Conservation (phyloP, 2,329 filamentous ascomycete species). For the Penicillium sclerotigenum region DNA sequence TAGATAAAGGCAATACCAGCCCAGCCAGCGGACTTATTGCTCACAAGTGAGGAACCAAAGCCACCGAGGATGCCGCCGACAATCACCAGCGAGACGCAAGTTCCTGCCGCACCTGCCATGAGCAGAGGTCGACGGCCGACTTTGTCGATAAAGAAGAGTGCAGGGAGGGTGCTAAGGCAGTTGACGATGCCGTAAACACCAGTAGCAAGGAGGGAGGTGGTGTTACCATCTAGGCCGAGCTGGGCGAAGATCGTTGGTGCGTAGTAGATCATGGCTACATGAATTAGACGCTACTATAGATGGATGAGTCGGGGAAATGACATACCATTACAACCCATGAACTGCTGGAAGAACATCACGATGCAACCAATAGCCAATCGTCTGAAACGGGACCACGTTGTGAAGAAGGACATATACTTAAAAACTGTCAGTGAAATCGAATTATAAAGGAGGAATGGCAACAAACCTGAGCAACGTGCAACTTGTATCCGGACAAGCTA, state of each 20-base stretch:
- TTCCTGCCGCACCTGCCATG: conserved; percentile 37
- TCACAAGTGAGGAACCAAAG: conserved; percentile 29
- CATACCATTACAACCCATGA: conserved; percentile 47
- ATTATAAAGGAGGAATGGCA: background rate
- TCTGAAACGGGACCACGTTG: conserved; percentile 36
- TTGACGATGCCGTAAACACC: conserved; percentile 43
- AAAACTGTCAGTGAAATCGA: background rate
- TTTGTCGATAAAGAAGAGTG: conserved; percentile 37
- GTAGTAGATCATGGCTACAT: conserved; percentile 48
- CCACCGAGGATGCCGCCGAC: conserved; percentile 36
- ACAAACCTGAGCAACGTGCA: conserved; percentile 34
- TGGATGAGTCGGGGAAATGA: background rate
- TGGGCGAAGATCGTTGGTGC: conserved; percentile 48
- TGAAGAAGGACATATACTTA: conserved; percentile 35
- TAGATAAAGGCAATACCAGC: conserved; percentile 40
- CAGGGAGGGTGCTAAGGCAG: conserved; percentile 34
- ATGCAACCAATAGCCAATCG: conserved; percentile 40
- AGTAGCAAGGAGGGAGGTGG: conserved; percentile 36
- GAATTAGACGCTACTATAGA: background rate
- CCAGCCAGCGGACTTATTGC: conserved; percentile 35
- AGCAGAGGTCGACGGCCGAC: conserved; percentile 34
- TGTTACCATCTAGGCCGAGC: conserved; percentile 42
- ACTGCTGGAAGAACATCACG: conserved; percentile 47
- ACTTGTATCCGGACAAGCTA: conserved; percentile 25
- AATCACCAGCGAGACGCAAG: conserved; percentile 36